Evolutionary conservation across 108 stramenopile genomes (phyloP).

Genomic region (Discostella pseudostelligera): DNA sequence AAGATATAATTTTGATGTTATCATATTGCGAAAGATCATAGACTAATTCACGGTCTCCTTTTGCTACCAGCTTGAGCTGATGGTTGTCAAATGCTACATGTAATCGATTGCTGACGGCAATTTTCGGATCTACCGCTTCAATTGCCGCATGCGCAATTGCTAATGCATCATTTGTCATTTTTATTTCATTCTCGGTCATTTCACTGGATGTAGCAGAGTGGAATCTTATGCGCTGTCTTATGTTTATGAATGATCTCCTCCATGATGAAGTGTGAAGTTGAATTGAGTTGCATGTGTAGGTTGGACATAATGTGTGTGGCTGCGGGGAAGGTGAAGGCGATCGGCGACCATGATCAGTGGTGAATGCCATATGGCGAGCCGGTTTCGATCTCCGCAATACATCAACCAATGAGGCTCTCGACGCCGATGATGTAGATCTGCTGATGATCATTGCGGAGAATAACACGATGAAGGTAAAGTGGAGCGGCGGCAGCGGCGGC

Average conservation of each 20-base stretch:
- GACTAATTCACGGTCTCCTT: slow-evolving; percentile 13
- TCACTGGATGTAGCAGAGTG: background rate
- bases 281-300: no score
- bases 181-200: slow-evolving; percentile 48
- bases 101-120: slow-evolving; percentile 38
- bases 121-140: slow-evolving; percentile 66
- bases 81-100: slow-evolving; percentile 31
- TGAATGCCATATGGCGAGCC: no score
- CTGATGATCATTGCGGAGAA: no score
- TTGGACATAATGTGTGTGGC: no score
- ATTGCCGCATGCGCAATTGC: slow-evolving; percentile 66
- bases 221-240: background rate
- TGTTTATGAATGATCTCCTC: background rate
- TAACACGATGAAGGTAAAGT: no score
- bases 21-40: slow-evolving; percentile 61
- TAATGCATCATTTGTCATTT: slow-evolving; percentile 64
- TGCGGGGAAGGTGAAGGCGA: no score
- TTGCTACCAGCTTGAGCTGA: slow-evolving; percentile 7
- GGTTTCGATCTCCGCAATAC: no score
- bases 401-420: no score
- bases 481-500: no score
- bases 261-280: no score
- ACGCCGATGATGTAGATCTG: no score
- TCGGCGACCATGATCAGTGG: no score
- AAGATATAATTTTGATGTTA: slow-evolving; percentile 59